Evolutionary conservation across 352 stramenopile species (phyloP), one percentile per base, ranked within the genome.

Genomic region (Globisporangium solare): DNA sequence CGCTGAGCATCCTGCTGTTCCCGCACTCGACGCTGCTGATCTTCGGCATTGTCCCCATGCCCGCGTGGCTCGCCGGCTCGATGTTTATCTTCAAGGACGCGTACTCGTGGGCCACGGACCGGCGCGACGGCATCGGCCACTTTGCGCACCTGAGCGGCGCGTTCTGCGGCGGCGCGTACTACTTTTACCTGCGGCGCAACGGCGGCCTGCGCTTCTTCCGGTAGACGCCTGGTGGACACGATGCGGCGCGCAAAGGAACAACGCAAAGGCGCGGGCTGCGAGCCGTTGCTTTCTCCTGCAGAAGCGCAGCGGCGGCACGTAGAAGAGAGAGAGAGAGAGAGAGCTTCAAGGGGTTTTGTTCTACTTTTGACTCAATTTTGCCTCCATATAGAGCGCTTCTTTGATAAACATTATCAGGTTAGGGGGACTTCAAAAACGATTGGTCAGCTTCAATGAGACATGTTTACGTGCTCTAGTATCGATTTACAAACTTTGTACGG

Each of bases 1-100:
- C 81, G 27, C 67, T 91, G 53, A 89, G 67, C 55, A 81, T 90
- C 24, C 61, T 90, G 50, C 52, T 89, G 2, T 88, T 78, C 54
- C 84, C 84, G 46, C 78, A 84, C 54, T 74, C 70, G 31, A 94
- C 79, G 48, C 62, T 92, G 51, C 63, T 86, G 24, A 79, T 94
- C 57, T 92, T 94, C 49, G 77, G 77, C 31, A 76, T 91, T 32
- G 20, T 94, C 10, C 82, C 84, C 7, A 72, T 94, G 56, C 84
- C 84, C 2, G 82, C 80, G 43, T 94, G 82, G 74, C 37, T 92
- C 32, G 78, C 69, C 8, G 80, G 82, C 7, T 76, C 68, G 32
- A 54, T 88, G 54, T 91, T 94, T 47, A 88, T 94, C 60, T 75
- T 74, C 47, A 81, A 77, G 39, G 80, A 94, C 56, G 63, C 84